Percentiles rank a stretch among this genome's conserved stretches.
These are phyloP conservation scores for Adansonia rubrostipa DNA, from an alignment of 441 rosid genomes.

Conservation along the genomic window DNA sequence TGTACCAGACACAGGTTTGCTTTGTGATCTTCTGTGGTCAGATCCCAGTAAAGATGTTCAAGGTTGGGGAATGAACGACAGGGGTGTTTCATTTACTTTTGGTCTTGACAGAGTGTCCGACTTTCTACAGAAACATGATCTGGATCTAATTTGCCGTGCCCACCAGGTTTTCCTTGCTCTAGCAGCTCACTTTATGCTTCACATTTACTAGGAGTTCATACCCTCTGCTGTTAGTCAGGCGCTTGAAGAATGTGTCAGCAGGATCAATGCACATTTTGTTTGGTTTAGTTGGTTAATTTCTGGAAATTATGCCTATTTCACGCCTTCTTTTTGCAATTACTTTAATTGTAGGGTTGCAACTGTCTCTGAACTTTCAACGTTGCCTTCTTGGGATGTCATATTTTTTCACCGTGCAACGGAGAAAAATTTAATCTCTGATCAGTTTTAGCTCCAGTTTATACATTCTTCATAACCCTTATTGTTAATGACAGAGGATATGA, in stretches of 20 bases:
- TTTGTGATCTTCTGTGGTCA: conserved; percentile 81
- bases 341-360: neutral
- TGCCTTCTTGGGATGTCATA: conserved; percentile 1
- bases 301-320: neutral
- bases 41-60: conserved; percentile 66
- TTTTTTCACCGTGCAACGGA: neutral
- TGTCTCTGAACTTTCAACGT: neutral
- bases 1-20: conserved; percentile 37
- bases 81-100: conserved; percentile 77
- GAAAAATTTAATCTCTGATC: conserved; percentile 9
- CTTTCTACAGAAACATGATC: conserved; percentile 64
- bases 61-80: conserved; percentile 78
- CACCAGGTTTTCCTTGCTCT: conserved; percentile 60
- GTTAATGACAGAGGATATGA: conserved; percentile 16
- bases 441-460: conserved; percentile 18
- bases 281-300: conserved; percentile 7
- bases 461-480: conserved; percentile 25
- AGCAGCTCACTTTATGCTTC: conserved; percentile 1
- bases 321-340: neutral
- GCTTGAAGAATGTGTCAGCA: conserved; percentile 26
- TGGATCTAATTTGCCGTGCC: conserved; percentile 77
- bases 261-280: conserved; percentile 21
- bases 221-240: neutral
- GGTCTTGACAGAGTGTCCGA: conserved; percentile 67
- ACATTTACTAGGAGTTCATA: conserved; percentile 16